Evolutionary conservation across 2,329 filamentous ascomycete genomes (phyloP).

Genomic region (Lomentospora prolificans): DNA sequence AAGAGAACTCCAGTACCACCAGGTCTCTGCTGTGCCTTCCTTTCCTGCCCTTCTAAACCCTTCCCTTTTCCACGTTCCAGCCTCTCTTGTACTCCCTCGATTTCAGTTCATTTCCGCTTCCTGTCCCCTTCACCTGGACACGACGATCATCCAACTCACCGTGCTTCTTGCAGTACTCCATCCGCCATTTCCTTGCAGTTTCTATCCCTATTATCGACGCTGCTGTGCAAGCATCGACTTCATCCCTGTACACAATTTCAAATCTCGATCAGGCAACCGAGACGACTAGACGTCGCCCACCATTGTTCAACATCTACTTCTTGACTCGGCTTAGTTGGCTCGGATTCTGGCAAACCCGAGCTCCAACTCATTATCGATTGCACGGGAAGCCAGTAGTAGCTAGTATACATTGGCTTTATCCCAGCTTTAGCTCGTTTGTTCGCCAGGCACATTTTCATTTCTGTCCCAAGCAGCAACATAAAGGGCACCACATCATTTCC

Average conservation of each 20-base stretch:
- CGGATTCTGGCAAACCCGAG: neutral
- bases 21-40: neutral
- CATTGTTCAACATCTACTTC: neutral
- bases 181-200: neutral
- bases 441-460: neutral
- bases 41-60: neutral
- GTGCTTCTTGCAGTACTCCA: neutral
- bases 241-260: neutral
- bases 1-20: neutral
- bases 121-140: neutral
- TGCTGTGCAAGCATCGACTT: neutral
- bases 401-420: neutral
- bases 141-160: neutral
- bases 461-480: neutral
- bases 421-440: neutral
- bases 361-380: neutral
- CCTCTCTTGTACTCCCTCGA: neutral
- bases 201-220: neutral
- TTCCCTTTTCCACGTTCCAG: neutral
- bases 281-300: neutral
- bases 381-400: neutral
- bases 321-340: neutral
- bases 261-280: neutral
- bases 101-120: neutral
- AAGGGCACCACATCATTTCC: neutral